Percentiles rank a stretch among this genome's conserved stretches.
Conservation (phyloP, 108 stramenopile genomes). For the Cyclostephanos invisitatus region DNA sequence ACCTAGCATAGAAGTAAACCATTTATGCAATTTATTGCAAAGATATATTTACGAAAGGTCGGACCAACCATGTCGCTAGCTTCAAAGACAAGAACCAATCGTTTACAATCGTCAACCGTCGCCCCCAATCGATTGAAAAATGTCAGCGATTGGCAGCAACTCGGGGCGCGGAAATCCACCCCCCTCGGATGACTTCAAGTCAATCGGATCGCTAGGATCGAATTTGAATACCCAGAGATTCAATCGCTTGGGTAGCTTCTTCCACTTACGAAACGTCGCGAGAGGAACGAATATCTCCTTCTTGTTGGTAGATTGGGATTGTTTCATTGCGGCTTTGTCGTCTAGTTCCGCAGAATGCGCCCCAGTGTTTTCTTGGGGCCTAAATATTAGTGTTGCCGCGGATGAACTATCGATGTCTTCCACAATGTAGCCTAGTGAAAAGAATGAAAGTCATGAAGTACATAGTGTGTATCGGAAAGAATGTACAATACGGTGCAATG, state of each 20-base stretch:
- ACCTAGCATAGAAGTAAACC: no score
- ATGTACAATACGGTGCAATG: background rate
- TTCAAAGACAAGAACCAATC: background rate
- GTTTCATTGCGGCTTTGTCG: background rate
- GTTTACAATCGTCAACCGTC: background rate
- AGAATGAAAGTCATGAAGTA: background rate
- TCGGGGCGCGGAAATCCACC: constrained; percentile 60
- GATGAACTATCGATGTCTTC: constrained; percentile 40
- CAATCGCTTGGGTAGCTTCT: constrained; percentile 51
- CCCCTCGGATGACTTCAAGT: constrained; percentile 44
- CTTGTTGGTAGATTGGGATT: background rate
- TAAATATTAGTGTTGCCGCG: constrained; percentile 18
- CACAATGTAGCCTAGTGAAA: constrained; percentile 24
- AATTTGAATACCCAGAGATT: constrained; percentile 55
- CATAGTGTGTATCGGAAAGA: background rate
- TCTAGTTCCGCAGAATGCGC: background rate
- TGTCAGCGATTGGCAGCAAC: constrained; percentile 48
- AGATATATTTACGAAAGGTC: no score
- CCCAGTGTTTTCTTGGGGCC: constrained; percentile 1
- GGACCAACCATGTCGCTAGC: background rate
- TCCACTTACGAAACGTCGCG: constrained; percentile 51
- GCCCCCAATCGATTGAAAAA: constrained; percentile 37
- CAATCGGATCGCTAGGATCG: constrained; percentile 44
- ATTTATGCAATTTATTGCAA: no score
- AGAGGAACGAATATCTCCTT: constrained; percentile 31